Evolutionary conservation across 192 early-diverging fungal genomes (phyloP).

Genomic region (Backusella liffmaniae): DNA sequence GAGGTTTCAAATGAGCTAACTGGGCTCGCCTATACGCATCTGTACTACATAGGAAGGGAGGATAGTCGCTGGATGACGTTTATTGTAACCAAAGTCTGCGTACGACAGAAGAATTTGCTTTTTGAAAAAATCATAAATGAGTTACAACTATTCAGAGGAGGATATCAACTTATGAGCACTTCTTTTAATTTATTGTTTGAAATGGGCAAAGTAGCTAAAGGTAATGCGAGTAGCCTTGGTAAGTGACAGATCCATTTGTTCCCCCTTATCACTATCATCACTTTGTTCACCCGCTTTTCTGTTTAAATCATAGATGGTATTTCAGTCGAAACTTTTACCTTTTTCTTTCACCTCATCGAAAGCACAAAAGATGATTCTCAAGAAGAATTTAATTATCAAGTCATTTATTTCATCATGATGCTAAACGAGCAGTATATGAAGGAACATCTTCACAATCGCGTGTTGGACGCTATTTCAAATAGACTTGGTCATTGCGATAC

Average conservation of each 20-base stretch:
- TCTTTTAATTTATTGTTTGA: constrained; percentile 4
- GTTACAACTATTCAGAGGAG: neutral
- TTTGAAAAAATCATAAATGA: neutral
- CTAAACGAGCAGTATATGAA: neutral
- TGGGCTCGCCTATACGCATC: neutral
- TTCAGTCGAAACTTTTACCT: neutral
- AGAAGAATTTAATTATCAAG: neutral
- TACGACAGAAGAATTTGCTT: neutral
- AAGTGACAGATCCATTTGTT: neutral
- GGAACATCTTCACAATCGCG: neutral
- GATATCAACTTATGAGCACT: neutral
- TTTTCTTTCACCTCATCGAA: neutral
- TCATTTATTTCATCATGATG: neutral
- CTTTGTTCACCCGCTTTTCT: neutral
- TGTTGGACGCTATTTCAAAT: neutral
- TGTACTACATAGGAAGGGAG: neutral
- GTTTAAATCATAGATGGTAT: neutral
- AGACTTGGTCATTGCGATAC: constrained; percentile 39
- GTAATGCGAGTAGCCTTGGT: neutral
- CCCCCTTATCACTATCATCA: neutral
- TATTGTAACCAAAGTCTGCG: neutral
- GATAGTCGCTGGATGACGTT: constrained; percentile 13
- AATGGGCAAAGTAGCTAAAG: neutral
- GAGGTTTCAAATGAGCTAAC: neutral
- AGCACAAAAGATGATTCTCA: neutral